Percentiles rank a stretch among this genome's conserved stretches.
Conservation (phyloP, 106 monocot genomes). For the Dioscorea dumetorum region DNA sequence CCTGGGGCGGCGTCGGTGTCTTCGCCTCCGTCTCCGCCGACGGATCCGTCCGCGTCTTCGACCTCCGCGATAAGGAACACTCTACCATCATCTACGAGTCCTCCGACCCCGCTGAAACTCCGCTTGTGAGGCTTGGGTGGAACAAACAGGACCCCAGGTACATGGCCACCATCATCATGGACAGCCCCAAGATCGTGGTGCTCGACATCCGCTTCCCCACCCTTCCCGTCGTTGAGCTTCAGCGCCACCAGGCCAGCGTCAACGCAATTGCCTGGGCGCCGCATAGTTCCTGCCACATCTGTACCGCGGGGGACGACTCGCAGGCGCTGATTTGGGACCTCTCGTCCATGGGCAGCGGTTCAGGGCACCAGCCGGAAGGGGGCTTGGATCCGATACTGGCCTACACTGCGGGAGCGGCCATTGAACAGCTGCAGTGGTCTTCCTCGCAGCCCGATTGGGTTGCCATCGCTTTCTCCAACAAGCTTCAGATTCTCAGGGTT, state of each 20-base stretch:
- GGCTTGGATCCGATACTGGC: conserved; percentile 83
- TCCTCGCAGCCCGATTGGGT: conserved; percentile 95
- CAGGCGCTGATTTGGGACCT: conserved; percentile 97
- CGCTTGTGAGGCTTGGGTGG: conserved; percentile 86
- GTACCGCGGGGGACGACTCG: conserved; percentile 91
- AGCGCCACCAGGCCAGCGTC: conserved; percentile 80
- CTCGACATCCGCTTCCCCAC: conserved; percentile 95
- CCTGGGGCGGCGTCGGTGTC: conserved; percentile 96
- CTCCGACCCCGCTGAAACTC: conserved; percentile 73
- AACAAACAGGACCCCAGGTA: conserved; percentile 97
- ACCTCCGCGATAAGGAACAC: conserved; percentile 95
- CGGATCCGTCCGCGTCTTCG: conserved; percentile 93
- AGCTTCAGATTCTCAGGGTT: conserved; percentile 90
- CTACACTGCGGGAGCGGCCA: conserved; percentile 83
- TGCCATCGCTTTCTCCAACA: conserved; percentile 83
- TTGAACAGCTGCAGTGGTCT: conserved; percentile 98
- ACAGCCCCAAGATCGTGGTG: conserved; percentile 92
- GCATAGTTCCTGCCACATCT: conserved; percentile 95
- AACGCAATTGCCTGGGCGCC: conserved; percentile 98
- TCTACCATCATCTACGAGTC: conserved; percentile 99
- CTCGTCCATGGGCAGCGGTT: conserved; percentile 67
- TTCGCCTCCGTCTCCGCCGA: conserved; percentile 98
- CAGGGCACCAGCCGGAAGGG: conserved; percentile 35
- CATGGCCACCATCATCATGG: conserved; percentile 99
- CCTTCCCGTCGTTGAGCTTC: conserved; percentile 90